Evolutionary conservation across 768 basidiomycete species (phyloP), one percentile per base, ranked within the genome.

Genomic region (Pluteus cervinus): DNA sequence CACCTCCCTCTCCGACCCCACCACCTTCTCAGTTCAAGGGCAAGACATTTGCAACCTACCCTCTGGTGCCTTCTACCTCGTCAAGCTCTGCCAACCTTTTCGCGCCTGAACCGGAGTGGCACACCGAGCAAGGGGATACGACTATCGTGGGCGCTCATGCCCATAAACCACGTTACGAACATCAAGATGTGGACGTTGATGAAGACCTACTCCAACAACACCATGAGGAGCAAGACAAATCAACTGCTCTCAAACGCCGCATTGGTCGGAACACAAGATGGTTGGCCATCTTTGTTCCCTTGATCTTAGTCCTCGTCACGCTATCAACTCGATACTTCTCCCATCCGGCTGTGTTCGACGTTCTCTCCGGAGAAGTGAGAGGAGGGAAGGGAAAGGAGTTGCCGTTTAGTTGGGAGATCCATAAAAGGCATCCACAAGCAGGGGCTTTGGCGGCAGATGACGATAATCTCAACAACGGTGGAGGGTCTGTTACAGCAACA

Each of bases 251-350:
- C 31, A 79, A 76, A 56, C 67, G 60, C 42, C 62, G 60, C 31
- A 65, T 55, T 22, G 68, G 63, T 29, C 65, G 73, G 16, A 57
- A 65, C 36, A 62, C 65, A 37, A 58, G 61, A 51, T 75, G 69
- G 71, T 63, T 73, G 1, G 66, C 78, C 37, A 37, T 84, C 28
- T 44, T 79, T 23, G 63, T 81, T 2, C 83, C 83, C 2, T 45
- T 79, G 7, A 46, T 64, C 5, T 66, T 86, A 34, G 51, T 81
- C 25, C 38, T 78, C 29, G 65, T 84, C 42, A 74, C 76, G 8
- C 50, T 62, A 3, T 72, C 67, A 9, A 71, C 73, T 11, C 73
- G 63, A n/a, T 78, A 66, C 54, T 29, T 69, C 41, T 54, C 68
- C 7, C 77, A 72, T 47, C 72, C 70, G 22, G 61, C 57, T 29